Evolutionary conservation across 2,329 filamentous ascomycete species (phyloP), one percentile per base, ranked within the genome.

Genomic region (Fusarium sp.): DNA sequence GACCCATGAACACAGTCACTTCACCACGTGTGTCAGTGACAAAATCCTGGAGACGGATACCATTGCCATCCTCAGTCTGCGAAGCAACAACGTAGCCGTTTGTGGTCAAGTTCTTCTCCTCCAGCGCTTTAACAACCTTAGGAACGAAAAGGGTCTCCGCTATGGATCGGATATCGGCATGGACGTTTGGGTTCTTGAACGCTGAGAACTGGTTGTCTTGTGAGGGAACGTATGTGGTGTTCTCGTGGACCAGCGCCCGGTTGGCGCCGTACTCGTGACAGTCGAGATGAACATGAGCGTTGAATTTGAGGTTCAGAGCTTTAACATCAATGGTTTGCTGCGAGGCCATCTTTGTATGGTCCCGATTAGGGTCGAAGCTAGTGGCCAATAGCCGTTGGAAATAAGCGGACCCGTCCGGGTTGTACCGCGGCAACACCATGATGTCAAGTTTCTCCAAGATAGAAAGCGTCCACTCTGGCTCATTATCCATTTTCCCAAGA

Each of bases 131-230:
- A 65, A 66, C 73, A 8, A 78, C 71, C 5, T 66, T 65, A 3
- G 67, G 69, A 0, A 73, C 70, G 37, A 78, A 77, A 0, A 78
- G 50, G 6, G 65, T 45, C 24, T 78, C 76, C 0, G 76, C 73
- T 4, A 78, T 30, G 1, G 60, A 56, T 2, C 76, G 72, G 8
- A 78, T 78, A 33, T 72, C 70, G 1, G 56, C n/a, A 22, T 78
- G 68, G 26, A 78, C 76, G 43, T 78, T 78, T 0, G 76, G 71
- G 37, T 78, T 78, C 65, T 78, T 78, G 14, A 75, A 75, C 0
- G 76, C 76, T 0, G 76, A 76, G 37, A 76, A 78, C 3, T 75
- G 70, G 5, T 70, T 72, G 9, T 78, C 76, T 5, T 74, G 65
- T 1, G 57, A 58, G 2, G 76, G 73, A 19, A 64, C 51, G 11